phyloP scores from a whole-genome alignment of 768 basidiomycete species.

The Podaxis sp. region DNA sequence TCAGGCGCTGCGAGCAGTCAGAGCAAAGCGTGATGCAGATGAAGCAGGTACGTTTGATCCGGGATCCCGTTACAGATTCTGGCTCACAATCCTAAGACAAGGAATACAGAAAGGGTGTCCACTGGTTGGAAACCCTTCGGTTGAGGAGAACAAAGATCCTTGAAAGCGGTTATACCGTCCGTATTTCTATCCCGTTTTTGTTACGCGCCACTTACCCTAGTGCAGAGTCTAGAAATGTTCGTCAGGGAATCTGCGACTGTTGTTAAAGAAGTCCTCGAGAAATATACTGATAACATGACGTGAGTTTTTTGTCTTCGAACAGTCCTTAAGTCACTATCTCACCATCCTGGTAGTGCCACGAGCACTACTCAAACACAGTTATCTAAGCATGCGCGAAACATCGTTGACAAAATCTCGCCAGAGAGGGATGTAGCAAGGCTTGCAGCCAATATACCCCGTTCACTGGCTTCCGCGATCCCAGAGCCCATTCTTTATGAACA shows the following conservation, averaged over 20 bases:
- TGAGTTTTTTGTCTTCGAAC: conserved; percentile 31
- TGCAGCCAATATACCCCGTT: conserved; percentile 55
- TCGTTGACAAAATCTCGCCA: conserved; percentile 68
- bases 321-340: background rate
- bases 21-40: conserved; percentile 86
- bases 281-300: conserved; percentile 82
- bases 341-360: conserved; percentile 57
- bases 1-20: conserved; percentile 70
- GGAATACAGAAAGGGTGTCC: conserved; percentile 86
- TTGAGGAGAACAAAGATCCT: conserved; percentile 80
- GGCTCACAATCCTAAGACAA: conserved; percentile 54
- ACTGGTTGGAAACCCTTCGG: conserved; percentile 90
- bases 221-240: conserved; percentile 79
- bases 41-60: conserved; percentile 66
- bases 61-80: conserved; percentile 5
- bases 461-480: conserved; percentile 64
- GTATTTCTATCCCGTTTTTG: conserved; percentile 19
- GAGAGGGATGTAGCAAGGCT: conserved; percentile 67
- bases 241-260: conserved; percentile 66
- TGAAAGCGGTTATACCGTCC: conserved; percentile 77
- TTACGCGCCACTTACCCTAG: background rate
- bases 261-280: conserved; percentile 63
- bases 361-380: conserved; percentile 74
- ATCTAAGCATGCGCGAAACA: conserved; percentile 58
- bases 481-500: conserved; percentile 76